Evolutionary conservation across 2,329 filamentous ascomycete genomes (phyloP), one percentile per base, ranked within the genome.

Genomic region (Diaporthe sp.): DNA sequence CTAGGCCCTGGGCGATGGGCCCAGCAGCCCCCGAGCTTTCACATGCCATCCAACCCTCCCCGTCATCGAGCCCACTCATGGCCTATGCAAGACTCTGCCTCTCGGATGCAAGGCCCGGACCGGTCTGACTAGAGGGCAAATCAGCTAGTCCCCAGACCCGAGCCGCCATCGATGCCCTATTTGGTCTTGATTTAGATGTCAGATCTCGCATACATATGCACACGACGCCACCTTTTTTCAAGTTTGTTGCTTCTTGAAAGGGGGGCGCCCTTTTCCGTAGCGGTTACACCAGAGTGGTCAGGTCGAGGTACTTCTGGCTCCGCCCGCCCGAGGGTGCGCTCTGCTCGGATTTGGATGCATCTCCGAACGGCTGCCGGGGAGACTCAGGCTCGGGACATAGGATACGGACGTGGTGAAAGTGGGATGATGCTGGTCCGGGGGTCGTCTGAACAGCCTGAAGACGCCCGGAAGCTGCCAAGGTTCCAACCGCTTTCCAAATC

Each of bases 171-270:
- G 22, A 13, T 39, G 34, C 9, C 17, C 28, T n/a, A 39, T 39
- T 9, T n/a, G 31, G 34, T 25, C 58, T 5, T 6, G 37, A 34
- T 25, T 17, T 10, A 37, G 31, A 65, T 49, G n/a, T 70, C 65
- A 70, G 65, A 70, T 70, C 49, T 70, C 65, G 34, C 65, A n/a
- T 28, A 22, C 65, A 70, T 70, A 70, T 70, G 49, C 46, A 68
- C 46, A 7, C 1, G 19, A 53, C 31, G 44, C 25, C 12, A 25
- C 25, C 46, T 68, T 68, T 46, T 68, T 68, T 46, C 65, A 53
- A 17, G 46, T 39, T 39, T 39, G n/a, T 39, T 37, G 12, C 5
- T 39, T n/a, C 44, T 68, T 22, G 31, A 39, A n/a, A 9, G 28
- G 31, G 22, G 28, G 28, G 1, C 62, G 42, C 62, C 44, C 15